These are phyloP conservation scores for Claviceps arundinis DNA, from an alignment of 2,329 filamentous ascomycete species.

Conservation along the genomic window DNA sequence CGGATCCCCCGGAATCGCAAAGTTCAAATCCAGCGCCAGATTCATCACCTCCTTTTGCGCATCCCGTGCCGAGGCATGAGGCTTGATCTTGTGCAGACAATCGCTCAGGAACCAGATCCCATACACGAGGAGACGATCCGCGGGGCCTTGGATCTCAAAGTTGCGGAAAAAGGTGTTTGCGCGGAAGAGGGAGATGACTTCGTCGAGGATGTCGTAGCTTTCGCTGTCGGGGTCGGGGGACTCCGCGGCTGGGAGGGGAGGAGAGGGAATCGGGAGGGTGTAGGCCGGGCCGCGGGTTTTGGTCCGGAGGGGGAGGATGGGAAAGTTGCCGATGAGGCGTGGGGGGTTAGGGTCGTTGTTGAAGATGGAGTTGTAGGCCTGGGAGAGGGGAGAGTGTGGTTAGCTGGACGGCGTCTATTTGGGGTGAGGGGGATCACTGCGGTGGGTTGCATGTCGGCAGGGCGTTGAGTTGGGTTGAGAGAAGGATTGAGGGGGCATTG, in stretches of 20 bases:
- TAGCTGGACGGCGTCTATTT: not conserved
- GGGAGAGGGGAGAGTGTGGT: slow-evolving; percentile 5
- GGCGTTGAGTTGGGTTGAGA: too few species aligned
- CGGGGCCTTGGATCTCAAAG: slow-evolving; percentile 95
- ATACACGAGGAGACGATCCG: slow-evolving; percentile 89
- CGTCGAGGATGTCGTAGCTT: slow-evolving; percentile 92
- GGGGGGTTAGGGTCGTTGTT: slow-evolving; percentile 59
- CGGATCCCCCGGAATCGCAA: slow-evolving; percentile 87
- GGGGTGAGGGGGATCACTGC: not conserved
- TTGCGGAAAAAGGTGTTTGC: slow-evolving; percentile 99
- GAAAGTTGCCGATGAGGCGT: slow-evolving; percentile 71
- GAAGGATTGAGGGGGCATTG: not conserved
- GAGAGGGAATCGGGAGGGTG: slow-evolving; percentile 52
- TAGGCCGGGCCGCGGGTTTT: slow-evolving; percentile 92
- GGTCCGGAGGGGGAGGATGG: slow-evolving; percentile 85
- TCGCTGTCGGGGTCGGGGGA: slow-evolving; percentile 73
- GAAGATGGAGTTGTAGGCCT: slow-evolving; percentile 99
- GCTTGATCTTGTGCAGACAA: slow-evolving; percentile 76
- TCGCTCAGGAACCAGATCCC: slow-evolving; percentile 92
- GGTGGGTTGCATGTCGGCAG: not conserved
- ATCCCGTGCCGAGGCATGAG: slow-evolving; percentile 47
- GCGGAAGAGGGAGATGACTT: slow-evolving; percentile 83
- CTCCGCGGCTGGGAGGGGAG: slow-evolving; percentile 44
- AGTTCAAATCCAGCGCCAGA: slow-evolving; percentile 80
- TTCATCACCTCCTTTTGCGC: slow-evolving; percentile 70